Evolutionary conservation across 2,329 filamentous ascomycete genomes (phyloP).

Genomic region (Calonectria pauciramosa): DNA sequence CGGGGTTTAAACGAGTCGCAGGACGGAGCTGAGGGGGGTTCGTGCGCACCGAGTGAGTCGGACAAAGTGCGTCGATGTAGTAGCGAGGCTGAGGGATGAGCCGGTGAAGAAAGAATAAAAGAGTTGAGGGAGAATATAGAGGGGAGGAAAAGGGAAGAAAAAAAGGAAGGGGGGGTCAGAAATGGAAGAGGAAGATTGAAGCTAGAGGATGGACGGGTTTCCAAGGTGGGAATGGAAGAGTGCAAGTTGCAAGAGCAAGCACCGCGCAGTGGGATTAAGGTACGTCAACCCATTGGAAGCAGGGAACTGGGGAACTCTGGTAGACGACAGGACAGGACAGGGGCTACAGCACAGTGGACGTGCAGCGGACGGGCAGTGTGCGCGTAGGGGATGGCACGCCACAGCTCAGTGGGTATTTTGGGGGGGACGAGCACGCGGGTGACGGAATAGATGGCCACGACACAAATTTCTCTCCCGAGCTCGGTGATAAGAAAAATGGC

Average conservation of each 20-base stretch:
- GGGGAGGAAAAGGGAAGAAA: constrained; percentile 17
- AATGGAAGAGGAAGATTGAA: constrained; percentile 31
- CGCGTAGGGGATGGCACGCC: constrained; percentile 1
- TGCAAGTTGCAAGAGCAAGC: constrained; percentile 32
- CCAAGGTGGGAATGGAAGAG: constrained; percentile 36
- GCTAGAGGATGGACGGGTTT: constrained; percentile 11
- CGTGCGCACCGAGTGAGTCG: constrained; percentile 24
- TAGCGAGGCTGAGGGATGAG: constrained; percentile 22
- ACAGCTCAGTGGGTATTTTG: constrained; percentile 4
- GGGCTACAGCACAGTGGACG: constrained; percentile 11
- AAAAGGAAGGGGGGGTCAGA: constrained; percentile 24
- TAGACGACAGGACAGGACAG: constrained; percentile 32
- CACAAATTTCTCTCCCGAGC: background rate
- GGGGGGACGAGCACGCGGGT: background rate
- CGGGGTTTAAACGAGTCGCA: constrained; percentile 30
- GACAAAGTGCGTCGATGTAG: constrained; percentile 13
- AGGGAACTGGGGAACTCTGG: background rate
- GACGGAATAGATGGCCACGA: background rate
- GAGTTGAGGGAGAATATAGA: constrained; percentile 23
- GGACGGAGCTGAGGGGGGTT: constrained; percentile 24
- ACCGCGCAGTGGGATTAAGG: constrained; percentile 11
- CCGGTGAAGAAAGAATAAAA: constrained; percentile 7
- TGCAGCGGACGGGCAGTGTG: constrained; percentile 1
- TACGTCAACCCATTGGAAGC: constrained; percentile 14
- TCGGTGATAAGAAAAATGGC: background rate